Base-by-base conservation (phyloP, 2,329 filamentous ascomycete genomes). In the Colletotrichum sp. region DNA sequence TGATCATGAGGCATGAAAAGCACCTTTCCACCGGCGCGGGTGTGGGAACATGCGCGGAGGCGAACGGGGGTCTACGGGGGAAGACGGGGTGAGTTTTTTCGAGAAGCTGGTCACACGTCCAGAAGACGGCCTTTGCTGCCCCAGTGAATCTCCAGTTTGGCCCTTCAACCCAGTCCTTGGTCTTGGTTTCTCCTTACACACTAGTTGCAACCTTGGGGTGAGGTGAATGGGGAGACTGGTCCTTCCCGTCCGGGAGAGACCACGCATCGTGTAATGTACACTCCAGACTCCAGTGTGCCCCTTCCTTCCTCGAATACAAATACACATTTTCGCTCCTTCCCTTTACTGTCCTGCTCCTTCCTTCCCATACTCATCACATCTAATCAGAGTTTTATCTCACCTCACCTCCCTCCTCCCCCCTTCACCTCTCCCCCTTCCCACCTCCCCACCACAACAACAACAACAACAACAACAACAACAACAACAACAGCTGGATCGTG, bases 1-100 rank as follows among this genome's bases (percentile, higher is more conserved):
- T 72, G 73, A 75, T 75, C 73, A 75, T 68, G 73, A 75, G 73
- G 73, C 73, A 68, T 38, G 70, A 64, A 75, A 72, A 68, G 43
- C 68, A 72, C 38, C 68, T 72, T 67, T 43, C 71, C 67, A 71
- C 61, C 72, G 16, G 72, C 43, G 52, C 21, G 28, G 15, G 58
- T 67, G 69, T 72, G 72, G 72, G 26, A 38, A 71, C 69, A 24
- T 36, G 34, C 65, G 70, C 73, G 70, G 73, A 75, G 73, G 73
- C 70, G 70, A 68, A 73, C 73, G 70, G 70, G 73, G 73, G 66
- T 32, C 18, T 75, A 75, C 70, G 70, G 74, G 74, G 70, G 34
- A 52, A 65, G 68, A 52, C 55, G 55, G 38, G 71, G 71, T 68
- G 71, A 60, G 55, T 21, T 36, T 52, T 52, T 66, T 57, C 34